Evolutionary conservation across 805 yeast species (phyloP).

Genomic region (Hemisphaericaspora nanyangensis): DNA sequence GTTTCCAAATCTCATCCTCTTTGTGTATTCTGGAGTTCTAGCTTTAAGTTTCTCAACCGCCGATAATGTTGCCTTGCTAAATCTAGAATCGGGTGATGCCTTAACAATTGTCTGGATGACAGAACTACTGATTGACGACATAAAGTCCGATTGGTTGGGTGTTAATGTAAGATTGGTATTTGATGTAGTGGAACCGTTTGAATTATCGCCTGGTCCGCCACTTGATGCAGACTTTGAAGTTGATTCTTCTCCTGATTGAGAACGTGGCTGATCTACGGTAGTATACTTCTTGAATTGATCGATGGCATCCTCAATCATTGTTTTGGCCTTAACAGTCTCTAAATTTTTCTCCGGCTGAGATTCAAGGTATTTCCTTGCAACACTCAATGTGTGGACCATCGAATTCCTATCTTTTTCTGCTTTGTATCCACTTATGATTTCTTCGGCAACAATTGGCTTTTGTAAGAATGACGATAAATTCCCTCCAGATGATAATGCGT

Average conservation of each 20-base stretch:
- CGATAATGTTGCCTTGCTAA: slow-evolving; percentile 11
- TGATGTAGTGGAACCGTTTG: neutral
- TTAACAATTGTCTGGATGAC: slow-evolving; percentile 23
- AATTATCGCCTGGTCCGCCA: slow-evolving; percentile 3
- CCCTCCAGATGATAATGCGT: slow-evolving; percentile 20
- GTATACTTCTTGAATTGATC: slow-evolving; percentile 10
- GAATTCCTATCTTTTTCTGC: slow-evolving; percentile 16
- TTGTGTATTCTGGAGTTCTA: slow-evolving; percentile 42
- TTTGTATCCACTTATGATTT: slow-evolving; percentile 20
- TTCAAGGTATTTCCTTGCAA: slow-evolving; percentile 31
- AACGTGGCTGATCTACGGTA: neutral
- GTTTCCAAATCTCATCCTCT: slow-evolving; percentile 61
- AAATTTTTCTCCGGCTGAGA: slow-evolving; percentile 9
- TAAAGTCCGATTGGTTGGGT: slow-evolving; percentile 7
- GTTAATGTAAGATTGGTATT: neutral
- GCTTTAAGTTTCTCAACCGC: slow-evolving; percentile 22
- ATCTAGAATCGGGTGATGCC: slow-evolving; percentile 17
- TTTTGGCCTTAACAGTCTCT: slow-evolving; percentile 16
- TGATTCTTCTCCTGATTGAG: neutral
- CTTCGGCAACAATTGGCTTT: slow-evolving; percentile 13
- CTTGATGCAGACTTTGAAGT: slow-evolving; percentile 3
- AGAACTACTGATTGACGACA: slow-evolving; percentile 15
- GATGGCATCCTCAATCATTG: slow-evolving; percentile 22
- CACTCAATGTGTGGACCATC: slow-evolving; percentile 26
- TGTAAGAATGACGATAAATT: slow-evolving; percentile 11